phyloP scores from a whole-genome alignment of 208 protist species.

The Trypanosomatidae sp. region DNA sequence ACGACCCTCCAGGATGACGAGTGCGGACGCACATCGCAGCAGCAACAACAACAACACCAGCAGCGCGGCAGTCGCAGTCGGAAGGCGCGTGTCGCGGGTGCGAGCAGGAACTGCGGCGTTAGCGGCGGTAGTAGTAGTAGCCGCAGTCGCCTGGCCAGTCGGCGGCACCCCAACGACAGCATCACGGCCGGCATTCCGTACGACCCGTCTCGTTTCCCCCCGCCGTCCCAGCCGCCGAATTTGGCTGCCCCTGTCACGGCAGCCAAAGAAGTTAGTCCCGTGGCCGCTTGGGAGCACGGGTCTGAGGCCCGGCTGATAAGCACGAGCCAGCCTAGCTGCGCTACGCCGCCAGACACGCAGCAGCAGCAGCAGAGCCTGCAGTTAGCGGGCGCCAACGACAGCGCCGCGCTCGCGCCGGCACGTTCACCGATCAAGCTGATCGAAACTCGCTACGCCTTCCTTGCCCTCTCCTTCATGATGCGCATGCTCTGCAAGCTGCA shows the following conservation, averaged over 20 bases:
- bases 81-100: constrained; percentile 1
- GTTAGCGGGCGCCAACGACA: neutral
- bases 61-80: constrained; percentile 6
- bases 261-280: neutral
- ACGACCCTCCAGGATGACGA: neutral
- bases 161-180: constrained; percentile 27
- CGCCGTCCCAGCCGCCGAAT: constrained; percentile 4
- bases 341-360: constrained; percentile 17
- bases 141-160: neutral
- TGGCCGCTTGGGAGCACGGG: neutral
- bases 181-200: constrained; percentile 31
- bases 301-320: neutral
- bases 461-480: constrained; percentile 56
- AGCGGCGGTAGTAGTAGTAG: constrained; percentile 1
- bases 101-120: neutral
- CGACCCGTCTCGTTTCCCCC: constrained; percentile 16
- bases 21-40: constrained; percentile 1
- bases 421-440: constrained; percentile 14
- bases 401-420: neutral
- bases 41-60: constrained; percentile 3
- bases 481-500: constrained; percentile 63
- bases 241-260: constrained; percentile 7
- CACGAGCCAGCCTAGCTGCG: constrained; percentile 17
- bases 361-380: constrained; percentile 5
- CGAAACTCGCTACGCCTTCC: constrained; percentile 33